Percentiles rank a stretch among this genome's conserved stretches.
These are phyloP conservation scores for Rhodotorula sp. DNA, from an alignment of 1,284 basidiomycete species.

Conservation along the genomic window DNA sequence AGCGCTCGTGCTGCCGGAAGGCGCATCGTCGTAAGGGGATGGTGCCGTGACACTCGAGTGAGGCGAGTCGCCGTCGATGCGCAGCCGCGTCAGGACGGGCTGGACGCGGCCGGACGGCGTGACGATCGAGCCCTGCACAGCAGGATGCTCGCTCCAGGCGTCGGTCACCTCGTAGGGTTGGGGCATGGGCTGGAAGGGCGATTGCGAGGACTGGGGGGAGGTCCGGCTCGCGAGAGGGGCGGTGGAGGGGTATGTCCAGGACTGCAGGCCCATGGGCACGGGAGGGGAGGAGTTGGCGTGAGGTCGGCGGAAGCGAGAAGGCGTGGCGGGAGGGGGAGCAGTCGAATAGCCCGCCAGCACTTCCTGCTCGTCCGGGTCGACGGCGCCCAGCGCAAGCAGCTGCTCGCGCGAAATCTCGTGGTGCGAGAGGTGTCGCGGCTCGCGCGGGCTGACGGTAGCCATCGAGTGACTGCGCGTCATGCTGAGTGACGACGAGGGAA, in stretches of 20 bases:
- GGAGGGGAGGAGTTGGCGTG: conserved; percentile 29
- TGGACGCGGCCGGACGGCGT: background rate
- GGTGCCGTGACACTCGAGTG: conserved; percentile 2
- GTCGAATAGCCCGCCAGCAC: background rate
- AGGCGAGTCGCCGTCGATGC: background rate
- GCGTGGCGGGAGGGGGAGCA: background rate
- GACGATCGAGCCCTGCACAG: conserved; percentile 5
- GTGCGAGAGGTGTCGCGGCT: background rate
- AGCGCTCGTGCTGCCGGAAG: background rate
- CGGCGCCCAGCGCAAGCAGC: background rate
- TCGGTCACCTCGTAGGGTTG: background rate
- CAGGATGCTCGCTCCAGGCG: background rate
- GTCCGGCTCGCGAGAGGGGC: background rate
- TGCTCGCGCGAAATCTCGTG: conserved; percentile 4
- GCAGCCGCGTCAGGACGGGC: conserved; percentile 1
- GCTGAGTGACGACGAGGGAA: conserved; percentile 5
- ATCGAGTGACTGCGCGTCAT: conserved; percentile 26
- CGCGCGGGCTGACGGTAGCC: background rate
- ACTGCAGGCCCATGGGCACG: conserved; percentile 1
- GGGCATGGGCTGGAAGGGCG: background rate
- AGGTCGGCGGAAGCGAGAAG: conserved; percentile 5
- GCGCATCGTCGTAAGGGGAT: background rate
- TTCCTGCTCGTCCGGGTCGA: background rate
- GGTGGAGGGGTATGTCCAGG: background rate
- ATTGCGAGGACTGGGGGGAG: background rate